Conservation (phyloP, 495 filamentous ascomycete genomes). For the Choiromyces venosus region DNA sequence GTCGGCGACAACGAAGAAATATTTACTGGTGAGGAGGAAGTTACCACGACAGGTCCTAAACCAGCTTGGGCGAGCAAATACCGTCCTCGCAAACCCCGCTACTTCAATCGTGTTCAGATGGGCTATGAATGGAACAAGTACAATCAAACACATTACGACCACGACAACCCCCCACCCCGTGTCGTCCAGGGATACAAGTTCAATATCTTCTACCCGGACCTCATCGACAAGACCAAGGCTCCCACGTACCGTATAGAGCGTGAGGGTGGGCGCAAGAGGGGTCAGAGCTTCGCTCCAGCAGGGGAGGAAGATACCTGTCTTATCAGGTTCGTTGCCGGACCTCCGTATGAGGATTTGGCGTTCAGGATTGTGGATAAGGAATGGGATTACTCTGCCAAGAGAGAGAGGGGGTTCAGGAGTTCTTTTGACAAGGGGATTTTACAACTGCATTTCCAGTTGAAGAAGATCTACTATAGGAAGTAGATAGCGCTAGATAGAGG, state of each 20-base stretch:
- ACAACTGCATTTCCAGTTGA: constrained; percentile 97
- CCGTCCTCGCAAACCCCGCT: constrained; percentile 85
- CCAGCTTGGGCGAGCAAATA: constrained; percentile 86
- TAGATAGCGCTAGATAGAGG: constrained; percentile 16
- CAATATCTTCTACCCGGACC: constrained; percentile 98
- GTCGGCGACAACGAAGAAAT: constrained; percentile 94
- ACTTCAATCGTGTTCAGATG: constrained; percentile 98
- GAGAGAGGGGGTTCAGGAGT: constrained; percentile 89
- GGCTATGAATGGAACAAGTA: constrained; percentile 99
- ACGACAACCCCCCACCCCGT: constrained; percentile 95
- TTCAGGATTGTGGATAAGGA: constrained; percentile 98
- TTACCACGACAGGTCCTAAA: constrained; percentile 55
- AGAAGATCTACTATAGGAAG: constrained; percentile 55
- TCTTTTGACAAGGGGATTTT: constrained; percentile 99
- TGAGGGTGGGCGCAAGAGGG: constrained; percentile 78
- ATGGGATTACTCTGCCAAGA: constrained; percentile 97
- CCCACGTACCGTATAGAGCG: constrained; percentile 93
- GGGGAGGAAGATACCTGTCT: constrained; percentile 96
- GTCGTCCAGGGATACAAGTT: constrained; percentile 99
- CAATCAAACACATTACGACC: constrained; percentile 99
- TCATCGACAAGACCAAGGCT: constrained; percentile 92
- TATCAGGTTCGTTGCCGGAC: constrained; percentile 91
- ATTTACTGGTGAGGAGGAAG: constrained; percentile 82
- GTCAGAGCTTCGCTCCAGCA: constrained; percentile 89
- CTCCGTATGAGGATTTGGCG: constrained; percentile 94